Base-by-base conservation (phyloP, 495 filamentous ascomycete species). In the Aspergillus hancockii region DNA sequence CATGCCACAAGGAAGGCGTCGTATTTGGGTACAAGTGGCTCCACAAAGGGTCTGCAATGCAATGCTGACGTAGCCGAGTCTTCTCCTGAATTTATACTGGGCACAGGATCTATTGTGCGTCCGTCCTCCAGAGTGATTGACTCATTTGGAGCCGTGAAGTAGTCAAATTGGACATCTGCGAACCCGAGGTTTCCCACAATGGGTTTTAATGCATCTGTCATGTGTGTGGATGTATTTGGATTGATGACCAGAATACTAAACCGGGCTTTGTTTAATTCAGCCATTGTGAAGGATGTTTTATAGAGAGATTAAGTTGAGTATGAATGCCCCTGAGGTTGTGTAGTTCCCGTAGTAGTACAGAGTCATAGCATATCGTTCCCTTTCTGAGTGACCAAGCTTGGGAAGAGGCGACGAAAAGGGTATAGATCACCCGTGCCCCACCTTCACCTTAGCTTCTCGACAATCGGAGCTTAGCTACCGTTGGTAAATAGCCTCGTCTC, bases 1-100 rank as follows among this genome's bases (percentile, higher is more conserved):
- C 93, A 98, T 41, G 91, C 91, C 1, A 98, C 79, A 0, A 97
- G 77, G 61, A 93, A 89, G 21, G 81, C 93, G 65, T 94, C 86
- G 71, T 90, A 85, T 54, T 80, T 47, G 6, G 74, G 56, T 38
- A 88, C 68, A 14, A 81, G 55, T 2, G 68, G 73, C 54, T 77
- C 66, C 57, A 93, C 70, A 57, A 84, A 74, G 3, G 76, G 68
- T 47, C 84, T 75, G 49, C 89, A 88, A 57, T 85, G 79, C 1
- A 77, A 61, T 16, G 76, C 88, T 78, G 62, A 83, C 57, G 68
- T 79, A 79, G 71, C 73, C 2, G 80, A 81, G 60, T 81, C 78
- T 49, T 75, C 67, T 18, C 73, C 76, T 12, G 71, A 75, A 60
- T 83, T 78, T 59, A 84, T 83, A 64, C 74, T 79, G 30, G 70